Conservation (phyloP, 2,329 filamentous ascomycete species). For the Colletotrichum truncatum region DNA sequence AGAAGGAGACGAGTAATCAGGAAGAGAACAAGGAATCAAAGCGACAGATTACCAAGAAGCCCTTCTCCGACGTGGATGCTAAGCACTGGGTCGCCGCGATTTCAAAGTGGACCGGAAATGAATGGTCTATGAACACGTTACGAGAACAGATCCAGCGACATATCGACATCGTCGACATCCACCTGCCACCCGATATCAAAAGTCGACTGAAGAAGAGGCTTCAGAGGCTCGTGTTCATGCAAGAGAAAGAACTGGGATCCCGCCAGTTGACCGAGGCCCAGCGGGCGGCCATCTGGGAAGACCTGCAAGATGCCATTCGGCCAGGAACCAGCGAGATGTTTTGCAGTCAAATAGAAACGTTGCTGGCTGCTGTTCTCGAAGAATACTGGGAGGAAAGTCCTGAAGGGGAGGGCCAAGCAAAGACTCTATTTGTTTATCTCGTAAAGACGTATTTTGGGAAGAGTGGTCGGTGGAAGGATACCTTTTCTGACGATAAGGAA, state of each 20-base stretch:
- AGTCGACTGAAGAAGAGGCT: conserved; percentile 23
- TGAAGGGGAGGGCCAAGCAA: conserved; percentile 26
- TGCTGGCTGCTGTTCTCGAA: conserved; percentile 30
- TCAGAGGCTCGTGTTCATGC: conserved; percentile 22
- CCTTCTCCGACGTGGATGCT: not conserved
- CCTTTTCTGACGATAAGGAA: conserved; percentile 31
- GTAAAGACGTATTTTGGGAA: conserved; percentile 33
- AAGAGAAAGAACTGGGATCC: conserved; percentile 29
- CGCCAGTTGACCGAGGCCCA: conserved; percentile 30
- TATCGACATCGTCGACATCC: conserved; percentile 35
- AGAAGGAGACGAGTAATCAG: fast-evolving
- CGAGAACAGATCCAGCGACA: conserved; percentile 38
- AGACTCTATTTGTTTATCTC: conserved; percentile 23
- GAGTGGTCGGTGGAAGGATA: conserved; percentile 34
- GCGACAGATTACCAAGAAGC: fast-evolving
- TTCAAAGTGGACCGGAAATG: conserved; percentile 31
- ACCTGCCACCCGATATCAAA: conserved; percentile 31
- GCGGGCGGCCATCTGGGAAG: conserved; percentile 32
- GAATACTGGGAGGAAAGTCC: conserved; percentile 32
- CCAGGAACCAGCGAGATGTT: conserved; percentile 35
- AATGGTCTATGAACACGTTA: conserved; percentile 32
- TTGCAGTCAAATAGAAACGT: conserved; percentile 24
- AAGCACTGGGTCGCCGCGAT: conserved; percentile 32
- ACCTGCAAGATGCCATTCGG: conserved; percentile 33
- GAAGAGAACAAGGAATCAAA: not conserved